Evolutionary conservation across 176 grass and related monocot species (phyloP).

Genomic region (Panicum miliaceum): DNA sequence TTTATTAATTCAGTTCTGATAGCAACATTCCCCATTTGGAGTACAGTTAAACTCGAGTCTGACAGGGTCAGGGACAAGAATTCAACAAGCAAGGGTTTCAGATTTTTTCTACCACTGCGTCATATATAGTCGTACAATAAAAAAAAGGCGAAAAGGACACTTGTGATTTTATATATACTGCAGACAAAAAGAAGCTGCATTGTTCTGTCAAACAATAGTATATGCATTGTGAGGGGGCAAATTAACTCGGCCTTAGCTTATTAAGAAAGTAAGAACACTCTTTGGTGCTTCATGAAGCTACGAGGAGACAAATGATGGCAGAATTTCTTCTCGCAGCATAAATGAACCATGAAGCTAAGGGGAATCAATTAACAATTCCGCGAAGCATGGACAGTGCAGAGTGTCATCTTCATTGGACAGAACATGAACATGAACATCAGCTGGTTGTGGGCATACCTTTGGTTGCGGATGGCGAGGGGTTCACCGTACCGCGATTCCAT

Average conservation of each 20-base stretch:
- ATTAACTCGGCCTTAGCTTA: neutral
- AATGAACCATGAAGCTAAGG: neutral
- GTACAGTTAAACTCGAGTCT: neutral
- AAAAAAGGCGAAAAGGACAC: slow-evolving; percentile 8
- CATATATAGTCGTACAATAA: neutral
- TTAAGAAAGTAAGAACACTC: neutral
- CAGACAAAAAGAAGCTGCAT: neutral
- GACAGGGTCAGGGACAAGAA: slow-evolving; percentile 16
- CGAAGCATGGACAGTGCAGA: neutral
- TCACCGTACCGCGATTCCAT: neutral
- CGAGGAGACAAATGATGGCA: neutral
- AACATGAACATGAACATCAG: no score
- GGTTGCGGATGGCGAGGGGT: neutral
- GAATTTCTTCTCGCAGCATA: neutral
- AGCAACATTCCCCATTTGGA: neutral
- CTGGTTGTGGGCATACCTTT: neutral
- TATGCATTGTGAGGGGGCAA: neutral
- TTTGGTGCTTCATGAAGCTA: neutral
- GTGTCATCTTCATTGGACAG: neutral
- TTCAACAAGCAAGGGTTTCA: slow-evolving; percentile 4
- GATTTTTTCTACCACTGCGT: slow-evolving; percentile 4
- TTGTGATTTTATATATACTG: neutral
- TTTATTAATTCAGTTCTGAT: neutral
- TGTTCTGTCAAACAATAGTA: neutral
- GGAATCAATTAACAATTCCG: neutral